Conservation (phyloP, 306 rosid species). For the Prosopis cineraria region DNA sequence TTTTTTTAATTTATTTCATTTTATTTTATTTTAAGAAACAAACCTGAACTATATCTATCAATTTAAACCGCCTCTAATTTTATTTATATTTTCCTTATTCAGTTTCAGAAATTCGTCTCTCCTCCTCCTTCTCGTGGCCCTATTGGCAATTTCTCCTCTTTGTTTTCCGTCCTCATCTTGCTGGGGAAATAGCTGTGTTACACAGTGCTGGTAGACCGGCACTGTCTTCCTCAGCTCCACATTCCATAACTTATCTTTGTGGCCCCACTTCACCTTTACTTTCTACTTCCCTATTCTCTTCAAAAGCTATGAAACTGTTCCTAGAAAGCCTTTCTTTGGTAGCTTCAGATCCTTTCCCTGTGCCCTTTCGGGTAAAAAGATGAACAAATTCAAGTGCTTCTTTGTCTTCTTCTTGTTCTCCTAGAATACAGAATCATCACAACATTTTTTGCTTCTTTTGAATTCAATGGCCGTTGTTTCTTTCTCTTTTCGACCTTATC, state of each 20-base stretch:
- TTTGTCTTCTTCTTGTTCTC: neutral
- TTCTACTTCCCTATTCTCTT: neutral
- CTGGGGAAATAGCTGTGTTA: neutral
- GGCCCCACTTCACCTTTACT: conserved; percentile 6
- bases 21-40: too few relatives aligned
- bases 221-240: neutral
- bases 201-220: neutral
- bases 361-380: neutral
- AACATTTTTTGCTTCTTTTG: neutral
- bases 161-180: neutral
- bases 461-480: conserved; percentile 66
- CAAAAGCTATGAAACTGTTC: neutral
- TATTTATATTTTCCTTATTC: too few relatives aligned
- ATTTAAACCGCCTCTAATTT: too few relatives aligned
- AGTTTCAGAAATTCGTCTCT: too few relatives aligned
- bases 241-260: neutral
- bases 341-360: neutral
- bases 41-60: too few relatives aligned
- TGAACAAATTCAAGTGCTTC: conserved; percentile 32
- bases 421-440: conserved; percentile 19
- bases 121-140: neutral
- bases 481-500: conserved; percentile 53
- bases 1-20: too few relatives aligned
- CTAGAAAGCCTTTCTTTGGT: neutral
- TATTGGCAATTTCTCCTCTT: neutral